Percentiles rank a stretch among this genome's conserved stretches.
Evolutionary conservation across 2,329 filamentous ascomycete species (phyloP).

Genomic region (Microdochium nivale): DNA sequence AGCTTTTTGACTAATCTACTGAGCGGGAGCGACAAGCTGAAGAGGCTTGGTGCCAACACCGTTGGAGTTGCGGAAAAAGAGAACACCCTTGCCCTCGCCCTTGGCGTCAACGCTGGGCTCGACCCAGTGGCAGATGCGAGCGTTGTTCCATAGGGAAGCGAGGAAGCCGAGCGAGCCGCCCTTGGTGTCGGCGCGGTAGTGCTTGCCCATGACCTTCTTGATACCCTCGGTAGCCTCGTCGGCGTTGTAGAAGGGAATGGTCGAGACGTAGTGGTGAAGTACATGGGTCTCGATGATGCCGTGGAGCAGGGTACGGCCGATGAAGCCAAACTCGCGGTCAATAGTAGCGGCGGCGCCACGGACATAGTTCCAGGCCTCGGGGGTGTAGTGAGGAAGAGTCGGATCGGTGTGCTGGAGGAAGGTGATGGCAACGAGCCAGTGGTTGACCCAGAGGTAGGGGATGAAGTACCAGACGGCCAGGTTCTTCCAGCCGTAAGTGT

Average conservation of each 20-base stretch:
- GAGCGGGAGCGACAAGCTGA: conserved; percentile 13
- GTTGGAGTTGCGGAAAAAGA: conserved; percentile 96
- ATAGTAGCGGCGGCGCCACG: conserved; percentile 93
- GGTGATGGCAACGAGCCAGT: conserved; percentile 98
- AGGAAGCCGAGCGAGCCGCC: conserved; percentile 79
- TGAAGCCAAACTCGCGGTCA: conserved; percentile 94
- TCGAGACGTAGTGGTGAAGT: conserved; percentile 93
- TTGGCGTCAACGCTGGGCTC: conserved; percentile 78
- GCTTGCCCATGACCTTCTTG: conserved; percentile 86
- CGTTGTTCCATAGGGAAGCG: conserved; percentile 68
- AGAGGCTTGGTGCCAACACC: conserved; percentile 57
- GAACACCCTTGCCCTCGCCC: conserved; percentile 73
- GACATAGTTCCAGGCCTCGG: conserved; percentile 82
- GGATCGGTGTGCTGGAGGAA: conserved; percentile 97
- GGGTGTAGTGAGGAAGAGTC: conserved; percentile 83
- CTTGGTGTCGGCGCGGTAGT: conserved; percentile 79
- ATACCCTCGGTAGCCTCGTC: conserved; percentile 92
- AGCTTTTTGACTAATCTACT: conserved; percentile 1
- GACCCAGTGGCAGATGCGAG: conserved; percentile 92
- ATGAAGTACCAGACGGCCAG: conserved; percentile 90
- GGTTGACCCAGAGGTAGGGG: conserved; percentile 96
- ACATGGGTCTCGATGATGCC: conserved; percentile 98
- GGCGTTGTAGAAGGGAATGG: conserved; percentile 93
- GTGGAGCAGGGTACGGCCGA: conserved; percentile 84
- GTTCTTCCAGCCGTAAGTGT: conserved; percentile 76